Evolutionary conservation across 495 filamentous ascomycete genomes (phyloP).

Genomic region (Neurospora sp.): DNA sequence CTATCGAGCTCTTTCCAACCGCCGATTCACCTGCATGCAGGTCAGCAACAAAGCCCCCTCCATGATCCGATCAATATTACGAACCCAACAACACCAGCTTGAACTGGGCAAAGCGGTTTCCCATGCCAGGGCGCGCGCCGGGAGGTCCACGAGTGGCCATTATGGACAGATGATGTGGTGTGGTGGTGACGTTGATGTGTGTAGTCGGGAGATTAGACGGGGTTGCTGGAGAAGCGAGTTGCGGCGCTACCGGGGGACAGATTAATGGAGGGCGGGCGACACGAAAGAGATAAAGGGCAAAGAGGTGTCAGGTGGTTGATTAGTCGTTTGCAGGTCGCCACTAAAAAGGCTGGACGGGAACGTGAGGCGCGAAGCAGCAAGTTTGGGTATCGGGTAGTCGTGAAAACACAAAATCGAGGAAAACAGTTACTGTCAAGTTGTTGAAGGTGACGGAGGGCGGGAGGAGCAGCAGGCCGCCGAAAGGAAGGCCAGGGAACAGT

Average conservation of each 20-base stretch:
- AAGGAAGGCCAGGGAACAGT: not conserved
- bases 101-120: slow-evolving; percentile 88
- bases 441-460: not conserved
- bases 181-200: not conserved
- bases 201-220: not conserved
- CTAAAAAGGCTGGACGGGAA: not conserved
- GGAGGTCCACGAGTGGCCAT: slow-evolving; percentile 78
- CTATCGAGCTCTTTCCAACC: slow-evolving; percentile 98
- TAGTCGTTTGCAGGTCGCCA: not conserved
- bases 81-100: slow-evolving; percentile 92
- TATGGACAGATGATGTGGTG: slow-evolving; percentile 16
- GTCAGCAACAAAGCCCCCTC: slow-evolving; percentile 29
- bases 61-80: not conserved
- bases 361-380: not conserved
- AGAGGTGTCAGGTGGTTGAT: not conserved
- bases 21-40: slow-evolving; percentile 75
- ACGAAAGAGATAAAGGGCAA: not conserved
- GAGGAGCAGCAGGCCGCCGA: not conserved
- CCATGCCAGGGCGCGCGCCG: slow-evolving; percentile 54
- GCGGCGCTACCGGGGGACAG: slow-evolving; percentile 2
- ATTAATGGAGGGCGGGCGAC: not conserved
- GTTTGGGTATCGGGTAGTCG: not conserved
- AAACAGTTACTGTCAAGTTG: not conserved
- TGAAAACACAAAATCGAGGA: not conserved
- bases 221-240: slow-evolving; percentile 4